These are phyloP conservation scores for Fusarium ambrosium DNA, from an alignment of 2,329 filamentous ascomycete species.

Conservation along the genomic window DNA sequence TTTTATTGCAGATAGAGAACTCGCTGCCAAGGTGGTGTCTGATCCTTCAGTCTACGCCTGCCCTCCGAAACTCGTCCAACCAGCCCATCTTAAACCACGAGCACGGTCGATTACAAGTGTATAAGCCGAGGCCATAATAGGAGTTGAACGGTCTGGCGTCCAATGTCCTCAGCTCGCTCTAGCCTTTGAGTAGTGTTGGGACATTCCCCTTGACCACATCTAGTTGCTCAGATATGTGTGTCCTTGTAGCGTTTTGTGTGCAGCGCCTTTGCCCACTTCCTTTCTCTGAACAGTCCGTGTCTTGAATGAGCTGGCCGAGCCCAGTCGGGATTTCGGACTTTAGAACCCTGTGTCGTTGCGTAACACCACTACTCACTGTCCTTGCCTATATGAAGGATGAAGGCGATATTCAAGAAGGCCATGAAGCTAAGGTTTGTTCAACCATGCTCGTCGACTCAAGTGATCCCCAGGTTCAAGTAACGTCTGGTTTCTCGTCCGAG, in stretches of 20 bases:
- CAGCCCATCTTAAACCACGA: conserved; percentile 18
- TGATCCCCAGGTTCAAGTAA: neutral
- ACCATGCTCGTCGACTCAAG: neutral
- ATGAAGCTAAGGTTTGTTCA: neutral
- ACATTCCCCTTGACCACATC: neutral
- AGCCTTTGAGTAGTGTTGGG: conserved; percentile 23
- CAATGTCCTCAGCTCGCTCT: conserved; percentile 33
- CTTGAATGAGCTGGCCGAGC: conserved; percentile 15
- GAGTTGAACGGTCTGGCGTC: conserved; percentile 35
- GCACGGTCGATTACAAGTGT: conserved; percentile 36
- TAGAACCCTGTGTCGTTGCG: conserved; percentile 31
- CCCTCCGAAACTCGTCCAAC: neutral
- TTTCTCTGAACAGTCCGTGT: conserved; percentile 32
- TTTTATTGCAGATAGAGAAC: conserved; percentile 12
- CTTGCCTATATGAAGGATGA: neutral
- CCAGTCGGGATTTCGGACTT: conserved; percentile 6
- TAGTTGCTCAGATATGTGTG: conserved; percentile 33
- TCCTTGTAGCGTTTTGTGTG: conserved; percentile 40
- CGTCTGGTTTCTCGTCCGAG: neutral
- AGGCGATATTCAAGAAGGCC: neutral
- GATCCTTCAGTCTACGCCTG: neutral
- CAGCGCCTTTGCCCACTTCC: conserved; percentile 31
- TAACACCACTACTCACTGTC: conserved; percentile 2
- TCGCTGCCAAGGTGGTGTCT: neutral
- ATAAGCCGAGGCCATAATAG: conserved; percentile 31